Conservation (phyloP, 108 stramenopile species). For the Nannochloropsis gaditana region DNA sequence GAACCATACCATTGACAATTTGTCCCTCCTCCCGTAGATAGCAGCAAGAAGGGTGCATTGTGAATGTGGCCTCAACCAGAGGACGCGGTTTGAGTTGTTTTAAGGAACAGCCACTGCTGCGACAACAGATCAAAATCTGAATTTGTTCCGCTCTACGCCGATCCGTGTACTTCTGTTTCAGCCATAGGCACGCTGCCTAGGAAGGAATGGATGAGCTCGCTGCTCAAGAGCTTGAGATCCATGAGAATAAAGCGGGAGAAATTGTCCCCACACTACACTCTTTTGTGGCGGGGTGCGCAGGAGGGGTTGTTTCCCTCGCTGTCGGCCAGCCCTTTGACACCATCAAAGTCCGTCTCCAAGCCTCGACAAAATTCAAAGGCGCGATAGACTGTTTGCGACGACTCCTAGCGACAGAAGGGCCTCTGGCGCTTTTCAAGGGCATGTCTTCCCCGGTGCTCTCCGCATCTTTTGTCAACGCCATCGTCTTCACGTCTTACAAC, state of each 20-base stretch:
- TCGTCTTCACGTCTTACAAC: constrained; percentile 77
- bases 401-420: constrained; percentile 23
- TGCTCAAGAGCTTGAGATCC: constrained; percentile 13
- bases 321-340: constrained; percentile 91
- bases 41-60: no score
- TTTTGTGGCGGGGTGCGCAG: neutral
- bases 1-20: no score
- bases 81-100: no score
- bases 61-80: no score
- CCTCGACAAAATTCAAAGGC: constrained; percentile 11
- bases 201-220: neutral
- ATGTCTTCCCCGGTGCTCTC: constrained; percentile 71
- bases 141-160: no score
- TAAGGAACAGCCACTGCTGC: no score
- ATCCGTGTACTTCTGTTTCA: no score
- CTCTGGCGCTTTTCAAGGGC: constrained; percentile 70
- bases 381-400: constrained; percentile 11
- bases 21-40: no score
- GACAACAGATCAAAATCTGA: no score
- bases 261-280: constrained; percentile 17
- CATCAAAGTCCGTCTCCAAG: constrained; percentile 64
- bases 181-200: no score
- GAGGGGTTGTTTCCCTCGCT: constrained; percentile 43
- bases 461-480: constrained; percentile 73
- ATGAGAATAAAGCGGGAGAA: constrained; percentile 2